phyloP scores from a whole-genome alignment of 192 early-diverging fungal species.

The Jimgerdemannia lactiflua region DNA sequence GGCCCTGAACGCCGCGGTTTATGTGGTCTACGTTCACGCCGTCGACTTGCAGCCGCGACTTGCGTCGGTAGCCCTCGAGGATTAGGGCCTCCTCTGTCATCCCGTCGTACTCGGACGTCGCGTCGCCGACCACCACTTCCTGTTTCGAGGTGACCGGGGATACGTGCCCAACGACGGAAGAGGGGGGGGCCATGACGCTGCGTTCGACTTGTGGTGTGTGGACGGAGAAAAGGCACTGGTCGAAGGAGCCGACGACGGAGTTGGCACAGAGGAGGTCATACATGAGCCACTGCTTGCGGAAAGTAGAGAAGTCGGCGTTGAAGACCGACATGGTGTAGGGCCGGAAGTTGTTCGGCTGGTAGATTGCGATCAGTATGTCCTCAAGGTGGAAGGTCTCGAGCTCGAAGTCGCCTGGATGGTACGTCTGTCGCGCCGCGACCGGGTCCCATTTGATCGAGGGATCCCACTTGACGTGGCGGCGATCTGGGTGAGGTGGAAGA shows the following conservation, averaged over 20 bases:
- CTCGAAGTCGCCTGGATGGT: constrained; percentile 81
- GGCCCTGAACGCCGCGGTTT: constrained; percentile 80
- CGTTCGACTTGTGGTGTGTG: constrained; percentile 79
- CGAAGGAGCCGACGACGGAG: constrained; percentile 88
- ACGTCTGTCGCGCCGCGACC: constrained; percentile 51
- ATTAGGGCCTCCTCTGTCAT: constrained; percentile 31
- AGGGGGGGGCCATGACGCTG: constrained; percentile 23
- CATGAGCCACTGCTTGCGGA: constrained; percentile 91
- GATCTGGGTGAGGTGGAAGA: constrained; percentile 41
- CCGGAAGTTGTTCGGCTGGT: constrained; percentile 78
- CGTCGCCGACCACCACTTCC: constrained; percentile 29
- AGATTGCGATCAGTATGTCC: constrained; percentile 85
- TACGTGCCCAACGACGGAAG: background rate
- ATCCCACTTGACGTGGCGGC: constrained; percentile 78
- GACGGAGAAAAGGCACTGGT: constrained; percentile 92
- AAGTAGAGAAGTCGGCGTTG: constrained; percentile 73
- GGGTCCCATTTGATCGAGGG: constrained; percentile 58
- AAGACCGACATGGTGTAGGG: constrained; percentile 89
- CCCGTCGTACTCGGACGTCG: constrained; percentile 22
- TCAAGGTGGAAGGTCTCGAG: constrained; percentile 79
- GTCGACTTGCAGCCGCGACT: constrained; percentile 81
- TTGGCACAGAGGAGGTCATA: constrained; percentile 89
- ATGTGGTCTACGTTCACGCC: constrained; percentile 89
- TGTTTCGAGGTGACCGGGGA: background rate
- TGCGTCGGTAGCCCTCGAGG: constrained; percentile 23